These are phyloP conservation scores for Candida koratica DNA, from an alignment of 805 yeast genomes.

Conservation along the genomic window DNA sequence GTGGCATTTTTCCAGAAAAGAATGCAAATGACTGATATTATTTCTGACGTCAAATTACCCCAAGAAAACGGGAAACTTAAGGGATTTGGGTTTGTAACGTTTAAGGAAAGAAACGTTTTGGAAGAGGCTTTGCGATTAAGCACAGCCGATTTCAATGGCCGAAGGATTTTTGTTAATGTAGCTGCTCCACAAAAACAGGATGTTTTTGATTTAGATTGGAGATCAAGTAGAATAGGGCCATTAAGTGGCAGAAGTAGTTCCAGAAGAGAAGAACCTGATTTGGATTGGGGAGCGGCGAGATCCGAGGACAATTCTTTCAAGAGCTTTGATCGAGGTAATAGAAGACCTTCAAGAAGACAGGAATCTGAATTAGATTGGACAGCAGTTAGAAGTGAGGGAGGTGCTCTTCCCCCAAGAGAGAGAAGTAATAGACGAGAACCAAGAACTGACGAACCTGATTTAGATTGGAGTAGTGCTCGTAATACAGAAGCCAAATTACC, in stretches of 20 bases:
- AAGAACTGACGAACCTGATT: constrained; percentile 29
- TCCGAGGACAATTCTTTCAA: constrained; percentile 20
- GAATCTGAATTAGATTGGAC: constrained; percentile 44
- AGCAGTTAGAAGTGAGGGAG: constrained; percentile 32
- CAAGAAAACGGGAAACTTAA: constrained; percentile 57
- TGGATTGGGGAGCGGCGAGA: constrained; percentile 31
- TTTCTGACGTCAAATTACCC: constrained; percentile 68
- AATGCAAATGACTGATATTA: constrained; percentile 46
- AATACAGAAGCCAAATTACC: constrained; percentile 23
- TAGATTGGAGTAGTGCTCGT: constrained; percentile 47
- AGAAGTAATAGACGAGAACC: constrained; percentile 22
- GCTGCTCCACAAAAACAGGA: constrained; percentile 54
- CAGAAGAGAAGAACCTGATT: constrained; percentile 20
- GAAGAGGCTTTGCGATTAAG: constrained; percentile 50
- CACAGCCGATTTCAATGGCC: constrained; percentile 42
- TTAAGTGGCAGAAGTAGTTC: constrained; percentile 22
- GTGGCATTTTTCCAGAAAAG: constrained; percentile 59
- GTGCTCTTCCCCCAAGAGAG: constrained; percentile 35
- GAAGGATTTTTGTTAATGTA: constrained; percentile 51
- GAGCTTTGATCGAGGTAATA: constrained; percentile 6
- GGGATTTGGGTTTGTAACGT: constrained; percentile 55
- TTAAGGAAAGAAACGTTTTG: constrained; percentile 41
- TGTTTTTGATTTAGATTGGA: constrained; percentile 46
- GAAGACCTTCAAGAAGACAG: constrained; percentile 23
- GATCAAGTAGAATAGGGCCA: constrained; percentile 27